phyloP scores from a whole-genome alignment of 352 stramenopile species.

The Halophytophthora polymorphica region DNA sequence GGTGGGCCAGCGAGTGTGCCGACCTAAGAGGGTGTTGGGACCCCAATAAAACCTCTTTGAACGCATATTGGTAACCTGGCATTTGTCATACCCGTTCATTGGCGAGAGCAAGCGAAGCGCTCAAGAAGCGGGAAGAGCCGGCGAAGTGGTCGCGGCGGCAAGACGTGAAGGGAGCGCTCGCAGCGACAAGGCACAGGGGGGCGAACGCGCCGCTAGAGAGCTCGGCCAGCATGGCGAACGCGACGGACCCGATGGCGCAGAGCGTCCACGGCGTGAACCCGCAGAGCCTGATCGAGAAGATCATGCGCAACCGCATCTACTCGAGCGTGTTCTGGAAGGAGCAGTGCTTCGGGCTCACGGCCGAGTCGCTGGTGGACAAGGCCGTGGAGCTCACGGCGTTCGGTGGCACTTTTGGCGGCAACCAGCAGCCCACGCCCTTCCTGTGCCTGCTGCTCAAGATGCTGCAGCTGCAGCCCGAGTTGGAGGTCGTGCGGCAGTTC shows the following conservation, averaged over 20 bases:
- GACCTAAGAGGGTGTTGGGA: no score
- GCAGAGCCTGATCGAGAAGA: conserved; percentile 98
- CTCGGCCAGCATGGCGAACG: conserved; percentile 86
- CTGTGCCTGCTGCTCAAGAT: conserved; percentile 98
- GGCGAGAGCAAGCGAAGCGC: no score
- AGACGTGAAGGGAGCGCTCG: no score
- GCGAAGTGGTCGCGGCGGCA: no score
- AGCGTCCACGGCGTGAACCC: conserved; percentile 96
- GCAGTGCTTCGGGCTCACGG: conserved; percentile 96
- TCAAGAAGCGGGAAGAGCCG: no score
- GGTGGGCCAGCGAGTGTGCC: no score
- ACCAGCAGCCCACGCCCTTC: conserved; percentile 95
- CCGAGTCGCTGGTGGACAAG: conserved; percentile 95
- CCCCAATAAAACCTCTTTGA: no score
- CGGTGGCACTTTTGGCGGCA: conserved; percentile 93
- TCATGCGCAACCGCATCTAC: conserved; percentile 97
- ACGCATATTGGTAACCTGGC: no score
- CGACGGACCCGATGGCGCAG: conserved; percentile 89
- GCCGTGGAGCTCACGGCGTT: conserved; percentile 92
- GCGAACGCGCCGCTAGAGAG: no score
- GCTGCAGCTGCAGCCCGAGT: conserved; percentile 96
- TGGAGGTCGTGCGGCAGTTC: conserved; percentile 92
- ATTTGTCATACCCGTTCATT: no score
- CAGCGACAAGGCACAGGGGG: no score
- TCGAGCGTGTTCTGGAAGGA: conserved; percentile 97